These are phyloP conservation scores for Saturnispora bothae DNA, from an alignment of 805 yeast genomes.

Conservation along the genomic window DNA sequence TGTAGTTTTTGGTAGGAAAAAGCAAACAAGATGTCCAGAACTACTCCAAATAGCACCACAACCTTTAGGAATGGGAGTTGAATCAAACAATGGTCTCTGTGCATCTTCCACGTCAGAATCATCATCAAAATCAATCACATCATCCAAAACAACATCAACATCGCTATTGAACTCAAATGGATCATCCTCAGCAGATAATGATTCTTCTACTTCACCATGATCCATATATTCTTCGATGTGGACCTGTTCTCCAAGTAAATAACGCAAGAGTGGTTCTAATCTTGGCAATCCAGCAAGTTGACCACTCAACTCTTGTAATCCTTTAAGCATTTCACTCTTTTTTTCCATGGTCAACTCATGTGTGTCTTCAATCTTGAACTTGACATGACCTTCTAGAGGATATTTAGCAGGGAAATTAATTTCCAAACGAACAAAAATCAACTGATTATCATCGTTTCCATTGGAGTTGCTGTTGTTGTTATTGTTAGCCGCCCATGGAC, in stretches of 20 bases:
- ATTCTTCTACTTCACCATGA: constrained; percentile 1
- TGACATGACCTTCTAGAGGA: constrained; percentile 47
- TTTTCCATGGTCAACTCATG: constrained; percentile 47
- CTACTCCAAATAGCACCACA: constrained; percentile 89
- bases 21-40: constrained; percentile 70
- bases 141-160: background rate
- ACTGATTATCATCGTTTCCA: constrained; percentile 26
- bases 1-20: constrained; percentile 53
- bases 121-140: constrained; percentile 8
- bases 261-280: constrained; percentile 69
- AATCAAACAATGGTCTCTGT: constrained; percentile 40
- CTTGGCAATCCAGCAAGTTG: constrained; percentile 55
- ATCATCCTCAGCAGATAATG: background rate
- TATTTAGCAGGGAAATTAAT: constrained; percentile 65
- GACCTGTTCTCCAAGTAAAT: constrained; percentile 59
- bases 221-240: background rate
- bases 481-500: constrained; percentile 45
- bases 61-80: constrained; percentile 85
- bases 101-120: constrained; percentile 17
- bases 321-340: constrained; percentile 39
- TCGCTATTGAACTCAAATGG: background rate
- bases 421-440: constrained; percentile 58
- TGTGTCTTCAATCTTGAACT: constrained; percentile 67
- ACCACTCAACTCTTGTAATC: constrained; percentile 44
- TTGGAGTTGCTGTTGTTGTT: constrained; percentile 15